Percentiles rank a stretch among this genome's conserved stretches.
Evolutionary conservation across 257 asterid species (phyloP).

Genomic region (Avicennia marina): DNA sequence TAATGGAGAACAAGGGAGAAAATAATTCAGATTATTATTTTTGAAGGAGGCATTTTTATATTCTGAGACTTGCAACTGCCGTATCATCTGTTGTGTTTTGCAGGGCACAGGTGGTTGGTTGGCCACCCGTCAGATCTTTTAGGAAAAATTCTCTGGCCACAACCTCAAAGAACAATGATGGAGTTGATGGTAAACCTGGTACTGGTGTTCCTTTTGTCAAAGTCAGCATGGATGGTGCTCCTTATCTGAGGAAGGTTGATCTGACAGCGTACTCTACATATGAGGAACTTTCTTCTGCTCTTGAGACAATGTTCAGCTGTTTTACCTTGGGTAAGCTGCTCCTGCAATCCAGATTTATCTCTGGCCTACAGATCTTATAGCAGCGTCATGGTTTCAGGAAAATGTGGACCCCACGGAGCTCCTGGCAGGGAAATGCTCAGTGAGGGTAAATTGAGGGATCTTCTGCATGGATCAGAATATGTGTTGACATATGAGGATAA

Average conservation of each 20-base stretch:
- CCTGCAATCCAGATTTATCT: background rate
- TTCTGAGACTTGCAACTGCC: no score
- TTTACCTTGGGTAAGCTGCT: constrained; percentile 43
- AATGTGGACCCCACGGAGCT: constrained; percentile 61
- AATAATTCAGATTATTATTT: no score
- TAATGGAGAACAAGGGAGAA: background rate
- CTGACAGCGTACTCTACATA: constrained; percentile 60
- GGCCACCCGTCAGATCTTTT: constrained; percentile 90
- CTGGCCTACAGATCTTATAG: background rate
- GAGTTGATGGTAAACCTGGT: constrained; percentile 68
- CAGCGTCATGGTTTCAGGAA: constrained; percentile 25
- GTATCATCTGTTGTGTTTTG: background rate
- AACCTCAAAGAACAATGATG: constrained; percentile 61
- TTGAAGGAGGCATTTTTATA: no score
- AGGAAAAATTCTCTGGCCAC: constrained; percentile 70
- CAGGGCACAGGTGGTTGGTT: constrained; percentile 90
- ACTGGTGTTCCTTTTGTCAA: constrained; percentile 67
- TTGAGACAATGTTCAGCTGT: constrained; percentile 88
- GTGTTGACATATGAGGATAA: constrained; percentile 37
- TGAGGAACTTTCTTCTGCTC: constrained; percentile 73
- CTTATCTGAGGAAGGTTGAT: constrained; percentile 89
- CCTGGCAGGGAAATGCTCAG: constrained; percentile 41
- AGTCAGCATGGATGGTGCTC: constrained; percentile 97
- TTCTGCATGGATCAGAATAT: constrained; percentile 58
- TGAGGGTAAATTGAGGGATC: constrained; percentile 61